phyloP scores from a whole-genome alignment of 2,329 filamentous ascomycete species.

The Coniella lustricola region DNA sequence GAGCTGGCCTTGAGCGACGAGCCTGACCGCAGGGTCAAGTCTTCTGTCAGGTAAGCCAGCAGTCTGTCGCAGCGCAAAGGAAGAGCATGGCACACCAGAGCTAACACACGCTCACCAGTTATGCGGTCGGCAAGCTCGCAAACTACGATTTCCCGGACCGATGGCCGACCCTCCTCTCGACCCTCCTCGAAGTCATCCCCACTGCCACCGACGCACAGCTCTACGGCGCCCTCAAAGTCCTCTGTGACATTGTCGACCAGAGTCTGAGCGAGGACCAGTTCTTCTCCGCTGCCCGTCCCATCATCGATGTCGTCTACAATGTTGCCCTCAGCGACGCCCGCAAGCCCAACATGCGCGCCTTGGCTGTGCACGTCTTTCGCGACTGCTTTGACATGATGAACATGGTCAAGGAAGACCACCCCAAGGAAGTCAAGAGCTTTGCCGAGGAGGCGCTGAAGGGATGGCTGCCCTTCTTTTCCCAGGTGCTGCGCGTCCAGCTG shows the following conservation, averaged over 20 bases:
- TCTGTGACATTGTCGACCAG: constrained; percentile 86
- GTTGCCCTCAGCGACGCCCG: constrained; percentile 71
- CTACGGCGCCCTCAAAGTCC: constrained; percentile 81
- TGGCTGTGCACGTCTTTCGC: constrained; percentile 85
- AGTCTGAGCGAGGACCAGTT: constrained; percentile 92
- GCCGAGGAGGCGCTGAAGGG: constrained; percentile 75
- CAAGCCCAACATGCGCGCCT: constrained; percentile 68
- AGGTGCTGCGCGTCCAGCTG: constrained; percentile 66
- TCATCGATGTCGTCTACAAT: constrained; percentile 76
- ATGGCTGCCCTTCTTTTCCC: constrained; percentile 88
- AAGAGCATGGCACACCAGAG: constrained; percentile 13
- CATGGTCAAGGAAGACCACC: constrained; percentile 92
- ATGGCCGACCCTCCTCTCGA: constrained; percentile 84
- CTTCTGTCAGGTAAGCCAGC: constrained; percentile 66
- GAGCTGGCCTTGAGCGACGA: constrained; percentile 68
- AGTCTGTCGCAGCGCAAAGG: not conserved
- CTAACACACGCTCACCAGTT: constrained; percentile 37
- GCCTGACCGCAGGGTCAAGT: constrained; percentile 78
- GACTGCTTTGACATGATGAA: constrained; percentile 92
- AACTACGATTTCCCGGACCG: constrained; percentile 87
- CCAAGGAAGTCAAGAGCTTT: constrained; percentile 77
- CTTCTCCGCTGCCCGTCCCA: constrained; percentile 78
- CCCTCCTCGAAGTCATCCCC: constrained; percentile 70
- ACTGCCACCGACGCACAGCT: constrained; percentile 71
- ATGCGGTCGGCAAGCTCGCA: constrained; percentile 86